Base-by-base conservation (phyloP, 2,329 filamentous ascomycete species). In the Microsporum ferrugineum region DNA sequence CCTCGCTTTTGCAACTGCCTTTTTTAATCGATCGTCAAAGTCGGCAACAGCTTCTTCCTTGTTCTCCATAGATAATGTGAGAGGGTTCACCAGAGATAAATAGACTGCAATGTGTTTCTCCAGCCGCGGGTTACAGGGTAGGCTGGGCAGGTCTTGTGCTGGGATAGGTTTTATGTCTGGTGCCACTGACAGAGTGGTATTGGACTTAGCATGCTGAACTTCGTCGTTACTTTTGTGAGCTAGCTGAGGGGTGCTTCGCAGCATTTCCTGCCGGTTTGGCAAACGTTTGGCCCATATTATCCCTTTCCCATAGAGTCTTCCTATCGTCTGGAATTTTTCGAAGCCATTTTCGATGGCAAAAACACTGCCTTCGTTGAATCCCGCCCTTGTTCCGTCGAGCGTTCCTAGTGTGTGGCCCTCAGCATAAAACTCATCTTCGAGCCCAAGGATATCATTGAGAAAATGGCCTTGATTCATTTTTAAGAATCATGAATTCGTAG, bases 331-430 rank as follows among this genome's bases (percentile, higher is more conserved):
- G 70, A 95, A 96, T 75, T 96, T 97, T 68, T 96, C 89, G 68
- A 94, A 97, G 0, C 91, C 92, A 65, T 91, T 94, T 71, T 95
- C 88, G 47, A 97, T 83, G 0, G 92, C 94, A 71, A 97, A 90
- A 23, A 90, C 84, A 58, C 91, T 88, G 63, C 94, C 94, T 79
- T 99, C 94, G 65, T 89, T 84, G 62, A 86, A 85, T 43, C 94
- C 94, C 36, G 89, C 87, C 62, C 82, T 81, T 45, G 84, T 78
- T 63, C 94, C 94, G 74, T 96, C 92, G 45, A 80, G 76, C 56
- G 84, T 73, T 49, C 94, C 94, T 60, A 89, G 82, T 4, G 79
- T 73, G 77, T 91, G 92, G 62, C 94, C 94, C 73, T 92, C 84
- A 51, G 83, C 78, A 77, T 96, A 96, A 77, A 92, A 95, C 61